Conservation (phyloP, 73 alveolate species). For the Effrenium voratum region DNA sequence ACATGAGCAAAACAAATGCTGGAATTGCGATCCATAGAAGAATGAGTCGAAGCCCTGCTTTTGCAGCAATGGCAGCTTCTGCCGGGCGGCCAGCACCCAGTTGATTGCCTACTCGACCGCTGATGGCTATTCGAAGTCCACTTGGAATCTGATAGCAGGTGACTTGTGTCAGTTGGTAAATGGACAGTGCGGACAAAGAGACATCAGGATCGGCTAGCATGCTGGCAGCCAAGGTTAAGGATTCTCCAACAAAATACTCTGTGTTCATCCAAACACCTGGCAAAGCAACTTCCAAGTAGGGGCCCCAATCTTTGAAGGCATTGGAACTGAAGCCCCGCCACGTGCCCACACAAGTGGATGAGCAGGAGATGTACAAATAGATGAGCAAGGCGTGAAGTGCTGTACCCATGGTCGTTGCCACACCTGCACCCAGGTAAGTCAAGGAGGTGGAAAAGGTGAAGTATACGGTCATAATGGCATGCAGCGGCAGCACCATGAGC, state of each 20-base stretch:
- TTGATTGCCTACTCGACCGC: slow-evolving; percentile 72
- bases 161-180: slow-evolving; percentile 77
- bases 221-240: slow-evolving; percentile 68
- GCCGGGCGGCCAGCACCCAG: slow-evolving; percentile 52
- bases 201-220: slow-evolving; percentile 81
- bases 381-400: slow-evolving; percentile 57
- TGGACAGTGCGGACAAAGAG: slow-evolving; percentile 66
- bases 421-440: slow-evolving; percentile 79
- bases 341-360: slow-evolving; percentile 47
- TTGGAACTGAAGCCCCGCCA: slow-evolving; percentile 63
- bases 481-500: slow-evolving; percentile 47
- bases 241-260: slow-evolving; percentile 79
- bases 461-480: slow-evolving; percentile 62
- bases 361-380: slow-evolving; percentile 51
- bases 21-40: slow-evolving; percentile 58
- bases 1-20: slow-evolving; percentile 9
- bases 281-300: slow-evolving; percentile 55
- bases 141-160: slow-evolving; percentile 92
- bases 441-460: neutral
- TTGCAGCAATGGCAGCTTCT: slow-evolving; percentile 50
- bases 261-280: slow-evolving; percentile 92
- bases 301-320: slow-evolving; percentile 84
- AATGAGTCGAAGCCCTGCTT: slow-evolving; percentile 59
- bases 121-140: slow-evolving; percentile 80
- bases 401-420: slow-evolving; percentile 57